These are phyloP conservation scores for Ophiocordyceps camponoti-leonardi DNA, from an alignment of 2,329 filamentous ascomycete species.

Conservation along the genomic window DNA sequence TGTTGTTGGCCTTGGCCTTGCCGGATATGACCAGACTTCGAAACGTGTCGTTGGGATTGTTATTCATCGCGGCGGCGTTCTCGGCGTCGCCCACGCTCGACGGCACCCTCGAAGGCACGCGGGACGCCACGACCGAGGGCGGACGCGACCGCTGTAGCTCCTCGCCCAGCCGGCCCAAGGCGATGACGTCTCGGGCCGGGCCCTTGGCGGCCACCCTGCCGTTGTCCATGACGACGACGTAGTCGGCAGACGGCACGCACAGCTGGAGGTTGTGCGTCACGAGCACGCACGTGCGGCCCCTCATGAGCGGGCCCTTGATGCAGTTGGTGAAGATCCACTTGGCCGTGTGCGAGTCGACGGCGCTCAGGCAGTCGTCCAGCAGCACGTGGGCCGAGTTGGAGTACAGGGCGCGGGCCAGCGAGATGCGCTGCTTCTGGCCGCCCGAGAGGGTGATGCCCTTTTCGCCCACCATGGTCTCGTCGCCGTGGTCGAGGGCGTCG, in stretches of 20 bases:
- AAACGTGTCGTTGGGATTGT: conserved; percentile 25
- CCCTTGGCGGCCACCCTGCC: conserved; percentile 66
- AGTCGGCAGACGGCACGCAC: conserved; percentile 63
- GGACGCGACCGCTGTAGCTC: conserved; percentile 61
- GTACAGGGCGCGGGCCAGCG: conserved; percentile 91
- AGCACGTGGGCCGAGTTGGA: conserved; percentile 82
- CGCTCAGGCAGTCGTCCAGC: conserved; percentile 87
- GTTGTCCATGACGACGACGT: conserved; percentile 75
- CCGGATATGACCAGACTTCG: conserved; percentile 29
- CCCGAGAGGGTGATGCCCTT: conserved; percentile 95
- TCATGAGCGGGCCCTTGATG: conserved; percentile 78
- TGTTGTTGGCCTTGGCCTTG: conserved; percentile 28
- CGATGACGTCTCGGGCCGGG: conserved; percentile 59
- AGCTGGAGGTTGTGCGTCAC: conserved; percentile 93
- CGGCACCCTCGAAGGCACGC: conserved; percentile 58
- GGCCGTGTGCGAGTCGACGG: conserved; percentile 91
- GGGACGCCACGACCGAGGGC: conserved; percentile 52
- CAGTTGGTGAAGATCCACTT: conserved; percentile 97
- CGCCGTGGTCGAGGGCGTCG: conserved; percentile 79
- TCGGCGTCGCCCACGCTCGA: conserved; percentile 57
- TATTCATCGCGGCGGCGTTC: conserved; percentile 32
- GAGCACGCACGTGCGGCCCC: conserved; percentile 74
- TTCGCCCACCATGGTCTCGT: conserved; percentile 87
- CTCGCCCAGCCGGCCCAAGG: conserved; percentile 76
- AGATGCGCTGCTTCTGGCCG: conserved; percentile 95